Base-by-base conservation (phyloP, 192 early-diverging fungal species). In the Chytriomyces confervae region DNA sequence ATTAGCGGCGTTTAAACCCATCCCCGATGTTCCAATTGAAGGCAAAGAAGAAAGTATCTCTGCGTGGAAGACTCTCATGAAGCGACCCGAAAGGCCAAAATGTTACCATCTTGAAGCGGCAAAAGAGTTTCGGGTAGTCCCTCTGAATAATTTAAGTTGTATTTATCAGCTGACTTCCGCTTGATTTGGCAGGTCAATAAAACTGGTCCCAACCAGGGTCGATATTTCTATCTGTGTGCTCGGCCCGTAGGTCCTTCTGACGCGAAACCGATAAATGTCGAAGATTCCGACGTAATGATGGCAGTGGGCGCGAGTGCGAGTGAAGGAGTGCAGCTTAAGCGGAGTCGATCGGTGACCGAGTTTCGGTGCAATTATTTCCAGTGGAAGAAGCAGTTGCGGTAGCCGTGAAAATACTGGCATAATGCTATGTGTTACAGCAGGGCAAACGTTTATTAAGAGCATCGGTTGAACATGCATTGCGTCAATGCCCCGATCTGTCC, bases 141-240 rank as follows among this genome's bases (percentile, higher is more conserved):
- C 62, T 64, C 62, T 10, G 62, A 10, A 10, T 20, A 9, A 64
- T n/a, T 57, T 57, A n/a, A 16, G 10, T 57, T 57, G 10, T 57
- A n/a, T 10, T 10, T 10, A 1, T 10, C 63, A 64, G 1, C 18
- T 64, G 11, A 64, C 10, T 29, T 64, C 24, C 24, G 36, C 27
- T 11, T 24, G 24, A n/a, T 23, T 2, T 3, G 24, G 6, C 36
- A 74, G 72, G 72, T 74, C 24, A 92, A 89, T 73, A 94, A 94
- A 78, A 64, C 86, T 27, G 92, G 93, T 7, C 85, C 85, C 11
- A 94, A 93, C 83, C 86, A 92, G 44, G 91, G 92, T 2, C 80
- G 90, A 10, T 62, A 76, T 49, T 94, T 94, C 71, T 94, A 85
- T 70, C 80, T 91, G 23, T 93, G 93, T 77, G 85, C 86, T 20